Conservation (phyloP, 495 filamentous ascomycete genomes). For the Podospora anserina region DNA sequence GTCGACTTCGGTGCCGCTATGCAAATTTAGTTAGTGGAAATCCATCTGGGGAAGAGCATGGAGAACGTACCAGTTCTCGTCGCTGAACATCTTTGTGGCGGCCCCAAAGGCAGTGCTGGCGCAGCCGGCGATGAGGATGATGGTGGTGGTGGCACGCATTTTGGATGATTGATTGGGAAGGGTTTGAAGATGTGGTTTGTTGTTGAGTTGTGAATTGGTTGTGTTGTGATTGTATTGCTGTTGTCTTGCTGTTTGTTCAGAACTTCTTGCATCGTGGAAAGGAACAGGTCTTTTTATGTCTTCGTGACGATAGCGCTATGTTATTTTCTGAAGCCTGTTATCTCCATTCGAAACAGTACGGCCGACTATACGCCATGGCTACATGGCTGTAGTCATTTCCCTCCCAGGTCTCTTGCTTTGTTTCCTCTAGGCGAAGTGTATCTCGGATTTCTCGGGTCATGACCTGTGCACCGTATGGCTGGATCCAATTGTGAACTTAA, state of each 20-base stretch:
- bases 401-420: neutral
- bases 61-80: slow-evolving; percentile 17
- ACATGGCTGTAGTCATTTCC: neutral
- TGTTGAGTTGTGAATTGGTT: neutral
- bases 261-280: neutral
- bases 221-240: too few relatives aligned
- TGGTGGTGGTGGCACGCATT: slow-evolving; percentile 5
- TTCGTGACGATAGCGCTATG: neutral
- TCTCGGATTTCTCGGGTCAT: neutral
- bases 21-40: neutral
- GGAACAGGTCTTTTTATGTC: neutral
- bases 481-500: too few relatives aligned
- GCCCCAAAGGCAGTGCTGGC: slow-evolving; percentile 18
- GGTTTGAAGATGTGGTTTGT: neutral
- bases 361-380: neutral
- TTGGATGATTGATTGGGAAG: neutral
- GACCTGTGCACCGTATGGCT: neutral
- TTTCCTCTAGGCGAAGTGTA: neutral
- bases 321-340: neutral
- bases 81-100: slow-evolving; percentile 20
- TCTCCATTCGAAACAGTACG: neutral
- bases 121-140: slow-evolving; percentile 14
- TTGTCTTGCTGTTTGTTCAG: neutral
- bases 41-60: neutral
- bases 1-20: slow-evolving; percentile 14